Evolutionary conservation across 306 rosid species (phyloP), one percentile per base, ranked within the genome.

Genomic region (Acacia confusa): DNA sequence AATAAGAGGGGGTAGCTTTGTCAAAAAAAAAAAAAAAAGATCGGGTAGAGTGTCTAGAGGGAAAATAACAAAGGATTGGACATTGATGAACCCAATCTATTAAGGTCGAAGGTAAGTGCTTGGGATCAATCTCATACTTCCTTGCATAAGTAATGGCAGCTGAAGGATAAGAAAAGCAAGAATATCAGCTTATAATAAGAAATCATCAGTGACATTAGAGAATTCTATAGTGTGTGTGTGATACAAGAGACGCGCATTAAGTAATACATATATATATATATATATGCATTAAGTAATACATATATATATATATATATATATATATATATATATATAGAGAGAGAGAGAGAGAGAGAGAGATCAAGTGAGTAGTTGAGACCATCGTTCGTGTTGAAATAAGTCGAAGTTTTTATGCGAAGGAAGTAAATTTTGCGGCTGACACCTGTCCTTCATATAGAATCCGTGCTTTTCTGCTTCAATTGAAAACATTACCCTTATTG

Each of bases 131-230:
- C 74, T 80, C 85, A 38, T 86, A 71, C 73, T 79, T 81, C 77
- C 89, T 85, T 32, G 87, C 84, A 58, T 38, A 53, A n/a, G 76
- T 57, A 15, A 74, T 40, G 74, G 87, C 81, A 65, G 85, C 38
- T 34, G 81, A 74, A 55, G 19, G 61, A 86, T 70, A 69, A 69
- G 74, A 11, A 69, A 65, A 75, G 72, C 78, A 81, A 88, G 47
- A 84, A 79, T 75, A 90, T 36, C 63, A 81, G 72, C 78, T 88
- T 88, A 14, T 1, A 57, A 50, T 2, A 7, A 19, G 61, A 69
- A 86, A 70, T 68, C 91, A 74, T 86, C 25, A 57, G 15, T 9
- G 72, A 67, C 47, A 36, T 36, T 19, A 67, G 40, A 27, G 69
- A 63, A 28, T 20, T 55, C 40, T 14, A 6, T 28, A 9, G 9